Evolutionary conservation across 2,329 filamentous ascomycete genomes (phyloP), one percentile per base, ranked within the genome.

Genomic region (Talaromyces albobiverticillius): DNA sequence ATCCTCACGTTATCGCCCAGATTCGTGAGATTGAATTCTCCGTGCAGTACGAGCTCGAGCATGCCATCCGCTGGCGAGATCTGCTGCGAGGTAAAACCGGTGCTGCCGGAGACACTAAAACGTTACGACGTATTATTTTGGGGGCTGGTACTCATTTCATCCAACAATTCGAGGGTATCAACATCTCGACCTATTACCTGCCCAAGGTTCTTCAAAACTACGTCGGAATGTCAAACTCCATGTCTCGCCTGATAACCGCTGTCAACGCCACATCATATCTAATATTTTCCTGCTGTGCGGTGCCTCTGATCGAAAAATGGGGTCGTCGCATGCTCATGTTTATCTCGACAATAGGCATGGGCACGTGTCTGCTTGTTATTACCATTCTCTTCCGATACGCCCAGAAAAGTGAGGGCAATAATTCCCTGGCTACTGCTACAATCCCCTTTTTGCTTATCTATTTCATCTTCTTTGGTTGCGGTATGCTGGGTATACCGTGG

Each of bases 251-350:
- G 2, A 70, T 85, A 23, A 77, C 81, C 3, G 82, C 78, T 5
- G 76, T 79, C 53, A 84, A 78, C 58, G 72, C 71, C 8, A 75
- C 79, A 41, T 71, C 68, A 48, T 79, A 79, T 59, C 69, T 79
- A 4, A 62, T 80, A 25, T 79, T 78, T 62, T 73, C 74, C 0
- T 10, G 25, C 22, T 9, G 10, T 18, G 62, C 77, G 29, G 77
- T 77, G 63, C 75, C 79, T 46, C 74, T 76, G 51, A 74, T 80
- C 34, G 77, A 80, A 57, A 67, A 71, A 63, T 76, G 79, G 59
- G 81, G 81, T 7, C 74, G 81, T 4, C 70, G 82, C 4, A 79
- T 84, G 74, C 74, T 83, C 62, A 7, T 45, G 3, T 81, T 75
- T 61, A 74, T 78, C 0, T 69, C 72, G 1, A n/a, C n/a, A n/a